phyloP scores from a whole-genome alignment of 169 alveolate genomes.

The Cryptosporidium ubiquitum region DNA sequence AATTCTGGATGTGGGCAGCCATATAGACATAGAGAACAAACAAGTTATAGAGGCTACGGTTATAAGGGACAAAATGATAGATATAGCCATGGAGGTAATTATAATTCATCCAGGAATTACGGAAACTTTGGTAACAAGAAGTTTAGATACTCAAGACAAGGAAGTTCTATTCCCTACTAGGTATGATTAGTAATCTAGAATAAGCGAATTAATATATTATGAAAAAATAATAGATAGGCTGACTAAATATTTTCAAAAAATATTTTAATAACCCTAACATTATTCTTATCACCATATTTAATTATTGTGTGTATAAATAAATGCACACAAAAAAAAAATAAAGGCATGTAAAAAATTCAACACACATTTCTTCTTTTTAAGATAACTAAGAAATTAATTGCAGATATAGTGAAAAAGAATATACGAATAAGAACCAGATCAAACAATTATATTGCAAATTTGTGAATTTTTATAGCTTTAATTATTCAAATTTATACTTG shows the following conservation, averaged over 20 bases:
- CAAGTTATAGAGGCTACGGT: neutral
- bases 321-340: neutral
- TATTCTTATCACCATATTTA: too few species aligned
- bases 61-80: neutral
- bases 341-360: neutral
- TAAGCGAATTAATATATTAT: neutral
- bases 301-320: neutral
- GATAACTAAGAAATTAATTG: too few species aligned
- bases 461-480: neutral
- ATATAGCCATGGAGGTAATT: neutral
- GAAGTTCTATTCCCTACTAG: neutral
- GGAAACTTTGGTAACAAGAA: constrained; percentile 4
- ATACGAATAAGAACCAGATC: neutral
- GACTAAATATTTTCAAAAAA: too few species aligned
- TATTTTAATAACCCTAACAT: neutral
- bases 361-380: neutral
- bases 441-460: too few species aligned
- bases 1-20: neutral
- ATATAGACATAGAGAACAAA: constrained; percentile 14
- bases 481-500: neutral
- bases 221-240: neutral
- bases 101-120: constrained; percentile 3
- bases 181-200: neutral
- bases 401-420: too few species aligned
- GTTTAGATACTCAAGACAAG: neutral